Conservation (phyloP, 257 asterid species). For the Solanum dulcamara region DNA sequence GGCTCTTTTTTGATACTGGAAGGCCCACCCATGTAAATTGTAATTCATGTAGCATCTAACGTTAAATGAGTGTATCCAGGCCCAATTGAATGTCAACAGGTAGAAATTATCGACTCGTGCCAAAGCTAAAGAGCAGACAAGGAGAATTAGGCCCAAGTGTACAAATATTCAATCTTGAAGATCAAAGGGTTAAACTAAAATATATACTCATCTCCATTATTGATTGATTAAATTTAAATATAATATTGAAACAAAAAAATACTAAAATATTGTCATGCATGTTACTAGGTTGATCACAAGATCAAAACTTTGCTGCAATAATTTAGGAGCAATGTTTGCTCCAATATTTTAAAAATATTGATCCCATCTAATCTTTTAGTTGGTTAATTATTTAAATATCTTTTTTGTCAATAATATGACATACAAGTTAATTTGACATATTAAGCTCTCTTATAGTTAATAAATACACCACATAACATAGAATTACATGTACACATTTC, state of each 20-base stretch:
- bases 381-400: neutral
- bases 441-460: neutral
- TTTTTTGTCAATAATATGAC: neutral
- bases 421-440: neutral
- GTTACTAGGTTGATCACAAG: neutral
- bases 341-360: neutral
- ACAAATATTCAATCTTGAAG: neutral
- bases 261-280: neutral
- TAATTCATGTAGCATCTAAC: neutral
- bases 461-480: neutral
- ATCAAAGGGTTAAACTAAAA: neutral
- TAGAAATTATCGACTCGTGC: neutral
- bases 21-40: no score
- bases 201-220: neutral
- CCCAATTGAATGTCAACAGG: neutral
- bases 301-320: neutral
- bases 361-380: neutral
- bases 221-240: neutral
- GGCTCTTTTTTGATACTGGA: no score
- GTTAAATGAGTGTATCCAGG: neutral
- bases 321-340: neutral
- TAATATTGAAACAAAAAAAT: neutral
- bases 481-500: neutral
- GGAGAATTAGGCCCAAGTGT: neutral
- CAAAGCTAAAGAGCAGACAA: neutral